Base-by-base conservation (phyloP, 2,329 filamentous ascomycete species). In the Ceratocystis ficicola region DNA sequence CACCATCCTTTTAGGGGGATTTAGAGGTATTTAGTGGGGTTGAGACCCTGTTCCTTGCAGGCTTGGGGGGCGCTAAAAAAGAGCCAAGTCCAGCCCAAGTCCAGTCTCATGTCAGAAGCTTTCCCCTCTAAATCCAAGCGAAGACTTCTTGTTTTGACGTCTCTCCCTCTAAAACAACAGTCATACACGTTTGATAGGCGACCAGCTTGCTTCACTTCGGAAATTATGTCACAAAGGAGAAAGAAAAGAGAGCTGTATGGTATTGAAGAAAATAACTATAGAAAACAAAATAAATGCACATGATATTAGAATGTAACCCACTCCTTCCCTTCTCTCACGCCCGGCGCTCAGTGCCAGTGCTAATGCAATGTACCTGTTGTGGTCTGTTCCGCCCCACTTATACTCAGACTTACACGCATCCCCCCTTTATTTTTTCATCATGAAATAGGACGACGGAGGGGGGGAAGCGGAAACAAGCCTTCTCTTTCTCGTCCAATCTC, bases 221-320 rank as follows among this genome's bases (percentile, higher is more conserved):
- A n/a, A 41, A 62, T 30, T 2, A 30, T 32, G 17, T 32, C 25
- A 17, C 52, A 4, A 57, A 32, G 17, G 22, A 7, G 48, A 20
- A 50, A 22, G 20, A 62, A 30, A 20, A 22, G 22, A 7, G 5
- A 32, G 17, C 1, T 20, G 3, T 30, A 22, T 57, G 52, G 28
- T 57, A 57, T 57, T 30, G 52, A 17, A 62, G n/a, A 62, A 32
- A n/a, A 62, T 41, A 44, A 12, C 55, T 41, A 10, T 41, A 60
- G 17, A 62, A 62, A 20, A 57, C 52, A 57, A 57, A 57, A 30
- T 25, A 57, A 57, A 57, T 57, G 52, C 52, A 57, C 52, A 57
- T 55, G 50, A 28, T 57, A 57, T 57, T 57, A 57, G 15, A 50
- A 50, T 22, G 48, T 50, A 20, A 8, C 22, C 22, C 48, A 20